Evolutionary conservation across 768 basidiomycete species (phyloP).

Genomic region (Kondoa subrosea): DNA sequence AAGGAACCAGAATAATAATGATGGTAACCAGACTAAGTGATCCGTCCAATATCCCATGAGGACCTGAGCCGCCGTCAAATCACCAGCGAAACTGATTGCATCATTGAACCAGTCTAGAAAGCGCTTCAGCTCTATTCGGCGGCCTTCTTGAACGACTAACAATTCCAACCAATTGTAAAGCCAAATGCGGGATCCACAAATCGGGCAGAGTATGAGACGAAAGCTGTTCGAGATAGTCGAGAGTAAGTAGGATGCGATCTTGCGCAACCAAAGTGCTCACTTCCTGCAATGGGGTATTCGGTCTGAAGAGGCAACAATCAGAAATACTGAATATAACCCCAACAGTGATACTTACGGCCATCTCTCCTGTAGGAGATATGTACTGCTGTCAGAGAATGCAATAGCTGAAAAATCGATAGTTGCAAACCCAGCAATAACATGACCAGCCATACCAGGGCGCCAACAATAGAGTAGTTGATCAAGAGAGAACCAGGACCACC

Average conservation of each 20-base stretch:
- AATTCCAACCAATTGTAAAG: constrained; percentile 24
- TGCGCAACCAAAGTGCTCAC: too few relatives aligned
- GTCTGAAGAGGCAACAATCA: constrained; percentile 20
- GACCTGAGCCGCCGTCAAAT: constrained; percentile 19
- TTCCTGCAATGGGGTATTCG: too few relatives aligned
- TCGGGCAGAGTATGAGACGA: constrained; percentile 18
- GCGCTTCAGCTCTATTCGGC: too few relatives aligned
- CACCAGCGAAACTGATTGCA: constrained; percentile 16
- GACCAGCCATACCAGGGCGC: constrained; percentile 18
- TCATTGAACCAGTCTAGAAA: constrained; percentile 21
- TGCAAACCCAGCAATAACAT: constrained; percentile 24
- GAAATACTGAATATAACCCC: constrained; percentile 25
- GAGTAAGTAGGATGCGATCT: too few relatives aligned
- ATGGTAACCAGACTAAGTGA: constrained; percentile 14
- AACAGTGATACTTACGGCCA: too few relatives aligned
- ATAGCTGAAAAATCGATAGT: too few relatives aligned
- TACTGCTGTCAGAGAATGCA: too few relatives aligned
- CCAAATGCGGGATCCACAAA: constrained; percentile 29
- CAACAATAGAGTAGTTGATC: constrained; percentile 20
- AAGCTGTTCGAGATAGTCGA: too few relatives aligned
- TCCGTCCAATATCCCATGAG: constrained; percentile 21
- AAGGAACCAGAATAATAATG: constrained; percentile 31
- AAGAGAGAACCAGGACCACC: constrained; percentile 15
- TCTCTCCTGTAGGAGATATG: too few relatives aligned
- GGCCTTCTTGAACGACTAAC: neutral